Percentiles rank a stretch among this genome's conserved stretches.
Conservation (phyloP, 2,329 filamentous ascomycete genomes). For the Boeremia lycopersici region DNA sequence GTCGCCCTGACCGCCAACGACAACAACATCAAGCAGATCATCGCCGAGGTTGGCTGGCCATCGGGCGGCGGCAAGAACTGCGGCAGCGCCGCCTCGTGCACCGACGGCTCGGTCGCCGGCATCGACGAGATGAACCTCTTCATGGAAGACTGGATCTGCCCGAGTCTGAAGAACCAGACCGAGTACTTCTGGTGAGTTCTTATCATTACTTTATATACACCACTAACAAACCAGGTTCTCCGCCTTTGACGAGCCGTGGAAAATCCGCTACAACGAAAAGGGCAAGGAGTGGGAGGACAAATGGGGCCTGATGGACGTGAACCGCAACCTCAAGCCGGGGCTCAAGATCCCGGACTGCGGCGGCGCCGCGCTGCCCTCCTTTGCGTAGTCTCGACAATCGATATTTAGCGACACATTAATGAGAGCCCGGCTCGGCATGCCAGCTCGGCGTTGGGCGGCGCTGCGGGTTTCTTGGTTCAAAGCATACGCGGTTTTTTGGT, state of each 20-base stretch:
- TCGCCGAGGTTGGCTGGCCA: slow-evolving; percentile 93
- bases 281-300: slow-evolving; percentile 86
- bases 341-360: slow-evolving; percentile 86
- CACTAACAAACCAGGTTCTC: slow-evolving; percentile 67
- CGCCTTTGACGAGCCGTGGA: slow-evolving; percentile 97
- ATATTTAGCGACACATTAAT: slow-evolving; percentile 12
- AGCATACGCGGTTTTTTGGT: not conserved
- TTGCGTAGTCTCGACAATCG: slow-evolving; percentile 11
- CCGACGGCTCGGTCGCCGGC: slow-evolving; percentile 75
- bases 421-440: slow-evolving; percentile 22
- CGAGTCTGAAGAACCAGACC: slow-evolving; percentile 77
- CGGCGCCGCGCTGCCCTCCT: slow-evolving; percentile 61
- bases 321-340: slow-evolving; percentile 82
- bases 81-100: slow-evolving; percentile 64
- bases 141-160: slow-evolving; percentile 84
- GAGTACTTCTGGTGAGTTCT: slow-evolving; percentile 86
- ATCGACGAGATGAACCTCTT: slow-evolving; percentile 84
- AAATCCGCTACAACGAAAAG: slow-evolving; percentile 71
- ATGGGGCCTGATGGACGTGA: slow-evolving; percentile 88
- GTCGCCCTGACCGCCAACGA: slow-evolving; percentile 62
- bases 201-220: not conserved
- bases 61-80: slow-evolving; percentile 80
- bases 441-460: slow-evolving; percentile 33
- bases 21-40: slow-evolving; percentile 68
- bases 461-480: no score